A percentile compares a stretch with the other conserved stretches of the same genome.
phyloP scores from a whole-genome alignment of 352 stramenopile genomes.

The Thraustotheca clavata region DNA sequence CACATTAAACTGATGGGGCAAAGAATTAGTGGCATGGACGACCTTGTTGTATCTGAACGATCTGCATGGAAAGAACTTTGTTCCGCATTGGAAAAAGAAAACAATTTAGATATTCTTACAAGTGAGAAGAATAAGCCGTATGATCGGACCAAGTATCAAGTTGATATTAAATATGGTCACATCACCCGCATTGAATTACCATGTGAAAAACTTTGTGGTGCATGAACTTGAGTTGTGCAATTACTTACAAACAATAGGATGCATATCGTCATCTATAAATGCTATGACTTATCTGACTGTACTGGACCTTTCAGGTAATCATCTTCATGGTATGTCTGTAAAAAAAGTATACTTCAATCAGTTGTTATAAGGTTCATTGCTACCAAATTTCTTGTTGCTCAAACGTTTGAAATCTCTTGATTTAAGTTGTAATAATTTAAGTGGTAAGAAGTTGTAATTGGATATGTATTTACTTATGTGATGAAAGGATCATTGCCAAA shows the following conservation, averaged over 20 bases:
- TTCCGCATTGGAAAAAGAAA: too few species aligned
- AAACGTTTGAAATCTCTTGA: conserved; percentile 46
- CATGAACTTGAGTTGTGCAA: neutral
- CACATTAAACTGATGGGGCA: too few species aligned
- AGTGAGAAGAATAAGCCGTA: too few species aligned
- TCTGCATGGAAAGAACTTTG: too few species aligned
- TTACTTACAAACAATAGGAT: neutral
- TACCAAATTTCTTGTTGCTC: conserved; percentile 42
- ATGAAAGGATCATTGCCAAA: conserved; percentile 36
- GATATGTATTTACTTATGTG: neutral
- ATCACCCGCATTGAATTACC: conserved; percentile 4
- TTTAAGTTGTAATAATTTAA: conserved; percentile 76
- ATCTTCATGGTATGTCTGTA: conserved; percentile 35
- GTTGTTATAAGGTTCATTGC: conserved; percentile 37
- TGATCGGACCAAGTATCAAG: too few species aligned
- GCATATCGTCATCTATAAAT: conserved; percentile 36
- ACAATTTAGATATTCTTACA: too few species aligned
- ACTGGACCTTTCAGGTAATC: conserved; percentile 78
- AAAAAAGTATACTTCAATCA: neutral
- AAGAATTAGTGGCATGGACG: too few species aligned
- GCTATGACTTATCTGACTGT: conserved; percentile 56
- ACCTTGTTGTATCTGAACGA: too few species aligned
- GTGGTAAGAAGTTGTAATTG: conserved; percentile 28
- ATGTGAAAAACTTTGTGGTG: neutral
- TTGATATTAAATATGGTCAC: conserved; percentile 3